Percentiles rank a stretch among this genome's conserved stretches.
phyloP scores from a whole-genome alignment of 2,329 filamentous ascomycete species.

The Bipolaris bicolor region DNA sequence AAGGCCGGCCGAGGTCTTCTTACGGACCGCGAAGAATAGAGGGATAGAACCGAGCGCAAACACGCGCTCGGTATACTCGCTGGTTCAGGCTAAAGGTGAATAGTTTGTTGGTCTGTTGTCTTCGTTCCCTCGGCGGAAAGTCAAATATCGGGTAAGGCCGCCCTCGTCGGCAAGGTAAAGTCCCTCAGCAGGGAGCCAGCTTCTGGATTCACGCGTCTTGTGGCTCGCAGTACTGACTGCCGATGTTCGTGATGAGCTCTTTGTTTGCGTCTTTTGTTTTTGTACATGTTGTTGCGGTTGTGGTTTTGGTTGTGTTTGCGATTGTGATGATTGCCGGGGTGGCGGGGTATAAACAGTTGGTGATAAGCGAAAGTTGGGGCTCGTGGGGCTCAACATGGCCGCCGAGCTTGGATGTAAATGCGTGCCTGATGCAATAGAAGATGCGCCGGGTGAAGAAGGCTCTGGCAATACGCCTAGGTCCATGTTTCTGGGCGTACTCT shows the following conservation, averaged over 20 bases:
- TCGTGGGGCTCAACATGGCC: slow-evolving; percentile 22
- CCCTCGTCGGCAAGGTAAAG: slow-evolving; percentile 32
- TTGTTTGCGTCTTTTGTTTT: not conserved
- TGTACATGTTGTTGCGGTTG: slow-evolving; percentile 14
- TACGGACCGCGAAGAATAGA: not conserved
- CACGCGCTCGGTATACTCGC: not conserved
- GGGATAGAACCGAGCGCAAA: not conserved
- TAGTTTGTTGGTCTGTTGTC: slow-evolving; percentile 30
- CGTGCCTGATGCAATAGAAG: slow-evolving; percentile 16
- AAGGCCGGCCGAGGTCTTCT: not conserved
- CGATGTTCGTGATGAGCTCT: slow-evolving; percentile 18
- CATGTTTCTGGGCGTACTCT: slow-evolving; percentile 1
- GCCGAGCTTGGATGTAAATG: slow-evolving; percentile 29
- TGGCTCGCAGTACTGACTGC: slow-evolving; percentile 23
- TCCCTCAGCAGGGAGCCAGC: slow-evolving; percentile 34
- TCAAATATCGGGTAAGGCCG: slow-evolving; percentile 24
- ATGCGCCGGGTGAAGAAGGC: slow-evolving; percentile 23
- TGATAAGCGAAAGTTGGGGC: slow-evolving; percentile 26
- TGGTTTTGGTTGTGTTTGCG: slow-evolving; percentile 9
- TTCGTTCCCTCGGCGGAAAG: slow-evolving; percentile 20
- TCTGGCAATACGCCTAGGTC: slow-evolving; percentile 16
- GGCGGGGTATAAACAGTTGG: slow-evolving; percentile 32
- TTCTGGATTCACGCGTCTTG: slow-evolving; percentile 25
- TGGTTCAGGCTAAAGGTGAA: slow-evolving; percentile 24
- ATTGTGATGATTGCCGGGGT: slow-evolving; percentile 6